phyloP scores from a whole-genome alignment of 2,329 filamentous ascomycete species.

The Sporothrix curviconia region DNA sequence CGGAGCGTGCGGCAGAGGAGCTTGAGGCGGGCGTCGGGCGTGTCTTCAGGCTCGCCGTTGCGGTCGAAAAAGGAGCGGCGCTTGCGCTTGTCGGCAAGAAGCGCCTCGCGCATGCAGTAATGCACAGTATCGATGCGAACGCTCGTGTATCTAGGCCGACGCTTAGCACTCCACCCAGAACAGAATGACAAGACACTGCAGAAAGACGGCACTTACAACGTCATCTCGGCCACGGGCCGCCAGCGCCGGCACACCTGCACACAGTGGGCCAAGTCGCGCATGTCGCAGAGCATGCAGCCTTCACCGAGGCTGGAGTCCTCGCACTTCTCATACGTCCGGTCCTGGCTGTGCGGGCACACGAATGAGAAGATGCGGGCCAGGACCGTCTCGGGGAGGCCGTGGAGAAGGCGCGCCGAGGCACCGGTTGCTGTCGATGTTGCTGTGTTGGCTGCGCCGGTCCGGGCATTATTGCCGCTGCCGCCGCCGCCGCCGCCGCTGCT shows the following conservation, averaged over 20 bases:
- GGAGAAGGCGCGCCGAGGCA: constrained; percentile 38
- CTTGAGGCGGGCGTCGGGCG: constrained; percentile 66
- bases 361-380: constrained; percentile 71
- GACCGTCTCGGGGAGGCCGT: constrained; percentile 58
- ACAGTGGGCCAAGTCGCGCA: constrained; percentile 79
- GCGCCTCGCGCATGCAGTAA: constrained; percentile 82
- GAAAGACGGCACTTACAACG: constrained; percentile 54
- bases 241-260: constrained; percentile 68
- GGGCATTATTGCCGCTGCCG: constrained; percentile 6
- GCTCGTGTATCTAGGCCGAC: constrained; percentile 65
- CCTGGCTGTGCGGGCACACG: constrained; percentile 75
- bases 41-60: constrained; percentile 75
- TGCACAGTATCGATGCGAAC: constrained; percentile 91
- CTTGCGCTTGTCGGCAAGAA: constrained; percentile 72
- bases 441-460: neutral
- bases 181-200: neutral
- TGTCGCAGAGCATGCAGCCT: constrained; percentile 88
- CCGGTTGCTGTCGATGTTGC: constrained; percentile 22
- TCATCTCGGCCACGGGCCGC: constrained; percentile 42
- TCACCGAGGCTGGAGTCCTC: constrained; percentile 73
- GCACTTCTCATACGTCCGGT: constrained; percentile 73
- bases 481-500: no score
- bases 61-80: constrained; percentile 65
- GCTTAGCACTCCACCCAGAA: constrained; percentile 12
- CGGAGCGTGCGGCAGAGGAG: constrained; percentile 77